phyloP scores from a whole-genome alignment of 768 basidiomycete genomes.

The Trametes cubensis region DNA sequence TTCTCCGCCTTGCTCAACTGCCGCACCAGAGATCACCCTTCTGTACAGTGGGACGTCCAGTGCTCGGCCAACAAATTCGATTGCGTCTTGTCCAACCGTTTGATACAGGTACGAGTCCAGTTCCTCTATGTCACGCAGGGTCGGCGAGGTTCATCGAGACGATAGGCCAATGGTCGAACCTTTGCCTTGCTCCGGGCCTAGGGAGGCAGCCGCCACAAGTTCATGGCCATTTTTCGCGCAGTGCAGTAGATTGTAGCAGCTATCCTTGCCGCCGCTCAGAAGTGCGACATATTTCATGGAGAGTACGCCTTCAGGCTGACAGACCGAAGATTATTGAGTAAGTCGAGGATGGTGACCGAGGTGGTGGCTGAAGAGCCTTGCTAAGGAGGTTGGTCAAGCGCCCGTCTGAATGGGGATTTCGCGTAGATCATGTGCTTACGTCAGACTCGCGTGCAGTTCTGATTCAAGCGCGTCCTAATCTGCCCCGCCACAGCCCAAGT shows the following conservation, averaged over 20 bases:
- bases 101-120: conserved; percentile 98
- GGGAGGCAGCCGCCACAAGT: conserved; percentile 84
- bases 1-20: conserved; percentile 80
- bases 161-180: conserved; percentile 49
- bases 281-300: conserved; percentile 91
- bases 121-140: conserved; percentile 69
- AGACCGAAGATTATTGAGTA: not conserved
- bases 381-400: not conserved
- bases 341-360: not conserved
- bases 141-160: conserved; percentile 24
- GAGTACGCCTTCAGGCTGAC: not conserved
- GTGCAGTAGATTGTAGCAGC: conserved; percentile 93
- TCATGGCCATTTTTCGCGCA: conserved; percentile 85
- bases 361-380: too few species aligned
- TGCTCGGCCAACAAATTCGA: conserved; percentile 82
- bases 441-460: conserved; percentile 25
- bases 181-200: conserved; percentile 83
- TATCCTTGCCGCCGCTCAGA: conserved; percentile 97
- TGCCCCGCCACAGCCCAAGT: conserved; percentile 14
- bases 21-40: conserved; percentile 75
- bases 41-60: conserved; percentile 87
- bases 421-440: conserved; percentile 19
- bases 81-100: conserved; percentile 96
- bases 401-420: not conserved
- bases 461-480: conserved; percentile 16